A percentile compares a stretch with the other conserved stretches of the same genome.
These are phyloP conservation scores for Orbilia brochopaga DNA, from an alignment of 2,329 filamentous ascomycete species.

Conservation along the genomic window DNA sequence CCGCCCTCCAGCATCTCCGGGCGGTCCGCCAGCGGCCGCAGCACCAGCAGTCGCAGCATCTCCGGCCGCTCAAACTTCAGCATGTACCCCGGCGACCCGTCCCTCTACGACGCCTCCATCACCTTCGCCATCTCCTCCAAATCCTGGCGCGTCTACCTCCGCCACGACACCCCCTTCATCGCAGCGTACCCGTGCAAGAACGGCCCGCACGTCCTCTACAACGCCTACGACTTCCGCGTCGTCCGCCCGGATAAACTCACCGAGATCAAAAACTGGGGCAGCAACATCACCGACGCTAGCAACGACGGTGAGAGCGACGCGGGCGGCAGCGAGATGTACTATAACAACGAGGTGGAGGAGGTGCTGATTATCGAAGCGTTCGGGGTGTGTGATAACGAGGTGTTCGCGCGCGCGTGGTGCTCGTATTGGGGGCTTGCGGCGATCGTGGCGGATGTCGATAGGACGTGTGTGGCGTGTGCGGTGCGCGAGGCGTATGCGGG, in stretches of 20 bases:
- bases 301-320: slow-evolving; percentile 49
- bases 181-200: slow-evolving; percentile 69
- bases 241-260: slow-evolving; percentile 71
- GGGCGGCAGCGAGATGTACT: slow-evolving; percentile 52
- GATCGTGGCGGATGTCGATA: slow-evolving; percentile 71
- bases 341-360: slow-evolving; percentile 66
- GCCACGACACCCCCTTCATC: slow-evolving; percentile 71
- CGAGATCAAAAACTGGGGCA: slow-evolving; percentile 70
- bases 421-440: slow-evolving; percentile 76
- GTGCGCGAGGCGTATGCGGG: slow-evolving; percentile 78
- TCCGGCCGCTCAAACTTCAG: slow-evolving; percentile 37
- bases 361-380: slow-evolving; percentile 76
- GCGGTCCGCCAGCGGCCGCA: slow-evolving; percentile 40
- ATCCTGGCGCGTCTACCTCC: slow-evolving; percentile 69
- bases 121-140: slow-evolving; percentile 67
- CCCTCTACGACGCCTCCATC: slow-evolving; percentile 66
- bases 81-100: slow-evolving; percentile 32
- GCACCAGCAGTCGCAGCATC: slow-evolving; percentile 47
- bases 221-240: slow-evolving; percentile 69
- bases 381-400: slow-evolving; percentile 76
- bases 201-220: slow-evolving; percentile 73
- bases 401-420: slow-evolving; percentile 77
- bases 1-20: slow-evolving; percentile 43
- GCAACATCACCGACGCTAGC: slow-evolving; percentile 53
- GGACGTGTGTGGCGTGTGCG: slow-evolving; percentile 75